Evolutionary conservation across 108 stramenopile species (phyloP).

Genomic region (Chaetoceros muelleri): DNA sequence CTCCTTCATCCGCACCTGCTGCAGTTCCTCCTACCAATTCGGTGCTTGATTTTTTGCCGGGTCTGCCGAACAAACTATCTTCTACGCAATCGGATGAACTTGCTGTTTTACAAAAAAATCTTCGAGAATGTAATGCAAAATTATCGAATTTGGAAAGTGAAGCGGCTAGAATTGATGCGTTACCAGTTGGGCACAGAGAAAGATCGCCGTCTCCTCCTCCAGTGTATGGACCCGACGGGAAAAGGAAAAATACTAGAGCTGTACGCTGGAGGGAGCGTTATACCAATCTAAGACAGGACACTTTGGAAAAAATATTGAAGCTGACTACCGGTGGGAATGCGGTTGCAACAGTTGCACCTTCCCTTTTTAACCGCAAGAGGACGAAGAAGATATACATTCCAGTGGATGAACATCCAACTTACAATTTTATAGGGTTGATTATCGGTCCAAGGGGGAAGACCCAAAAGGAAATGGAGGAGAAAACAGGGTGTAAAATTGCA

Average conservation of each 20-base stretch:
- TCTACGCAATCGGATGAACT: constrained; percentile 34
- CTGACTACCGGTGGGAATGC: constrained; percentile 23
- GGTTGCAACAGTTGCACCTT: constrained; percentile 9
- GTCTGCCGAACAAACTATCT: constrained; percentile 39
- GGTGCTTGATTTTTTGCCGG: constrained; percentile 14
- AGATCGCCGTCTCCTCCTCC: constrained; percentile 82
- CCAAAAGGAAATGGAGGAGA: constrained; percentile 95
- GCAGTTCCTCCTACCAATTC: constrained; percentile 8
- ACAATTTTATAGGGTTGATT: constrained; percentile 94
- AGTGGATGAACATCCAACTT: constrained; percentile 82
- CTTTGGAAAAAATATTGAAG: constrained; percentile 84
- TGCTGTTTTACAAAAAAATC: constrained; percentile 27
- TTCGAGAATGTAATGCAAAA: constrained; percentile 50
- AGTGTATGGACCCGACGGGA: constrained; percentile 90
- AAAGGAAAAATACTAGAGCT: constrained; percentile 91
- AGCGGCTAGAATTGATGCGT: constrained; percentile 61
- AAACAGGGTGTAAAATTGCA: constrained; percentile 96
- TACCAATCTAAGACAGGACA: constrained; percentile 66
- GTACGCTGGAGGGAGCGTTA: constrained; percentile 87
- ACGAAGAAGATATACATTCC: constrained; percentile 79
- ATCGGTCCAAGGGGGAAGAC: constrained; percentile 97
- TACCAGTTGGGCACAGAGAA: constrained; percentile 73
- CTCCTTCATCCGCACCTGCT: constrained; percentile 9
- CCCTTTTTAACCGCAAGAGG: constrained; percentile 54
- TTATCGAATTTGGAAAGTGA: constrained; percentile 57